Evolutionary conservation across 1,284 basidiomycete species (phyloP).

Genomic region (Caloboletus inedulis): DNA sequence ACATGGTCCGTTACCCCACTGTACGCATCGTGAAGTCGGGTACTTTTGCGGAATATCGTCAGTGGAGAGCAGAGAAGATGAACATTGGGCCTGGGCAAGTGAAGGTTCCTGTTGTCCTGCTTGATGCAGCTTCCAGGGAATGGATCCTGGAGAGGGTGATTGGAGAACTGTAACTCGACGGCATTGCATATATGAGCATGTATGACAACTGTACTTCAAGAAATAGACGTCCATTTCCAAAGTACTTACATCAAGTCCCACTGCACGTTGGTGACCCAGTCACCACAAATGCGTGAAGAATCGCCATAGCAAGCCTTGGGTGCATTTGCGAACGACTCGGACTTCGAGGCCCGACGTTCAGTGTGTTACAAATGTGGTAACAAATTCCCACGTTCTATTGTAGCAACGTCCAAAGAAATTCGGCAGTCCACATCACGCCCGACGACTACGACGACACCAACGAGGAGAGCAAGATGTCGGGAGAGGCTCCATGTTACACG

Average conservation of each 20-base stretch:
- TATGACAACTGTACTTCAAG: slow-evolving; percentile 3
- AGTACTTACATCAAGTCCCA: neutral
- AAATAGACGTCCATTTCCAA: slow-evolving; percentile 7
- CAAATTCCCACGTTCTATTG: slow-evolving; percentile 9
- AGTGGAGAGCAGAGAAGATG: slow-evolving; percentile 5
- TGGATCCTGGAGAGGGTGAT: slow-evolving; percentile 15
- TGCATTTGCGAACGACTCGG: too few relatives aligned
- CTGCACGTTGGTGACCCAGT: neutral
- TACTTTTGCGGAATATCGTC: slow-evolving; percentile 14
- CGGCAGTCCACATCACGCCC: slow-evolving; percentile 5
- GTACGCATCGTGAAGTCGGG: slow-evolving; percentile 2
- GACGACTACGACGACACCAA: slow-evolving; percentile 13
- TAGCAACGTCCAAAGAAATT: neutral
- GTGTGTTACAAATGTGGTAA: slow-evolving; percentile 9
- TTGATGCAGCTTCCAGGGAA: neutral
- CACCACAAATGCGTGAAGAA: too few relatives aligned
- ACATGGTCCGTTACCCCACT: neutral
- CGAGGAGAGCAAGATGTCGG: slow-evolving; percentile 25
- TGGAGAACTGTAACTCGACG: neutral
- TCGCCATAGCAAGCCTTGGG: too few relatives aligned
- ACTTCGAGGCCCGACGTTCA: too few relatives aligned
- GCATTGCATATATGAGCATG: neutral
- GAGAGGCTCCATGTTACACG: slow-evolving; percentile 77
- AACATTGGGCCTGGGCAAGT: slow-evolving; percentile 7
- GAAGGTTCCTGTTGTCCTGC: slow-evolving; percentile 13